These are phyloP conservation scores for Emmonsiellopsis sp. DNA, from an alignment of 2,329 filamentous ascomycete genomes.

Conservation along the genomic window DNA sequence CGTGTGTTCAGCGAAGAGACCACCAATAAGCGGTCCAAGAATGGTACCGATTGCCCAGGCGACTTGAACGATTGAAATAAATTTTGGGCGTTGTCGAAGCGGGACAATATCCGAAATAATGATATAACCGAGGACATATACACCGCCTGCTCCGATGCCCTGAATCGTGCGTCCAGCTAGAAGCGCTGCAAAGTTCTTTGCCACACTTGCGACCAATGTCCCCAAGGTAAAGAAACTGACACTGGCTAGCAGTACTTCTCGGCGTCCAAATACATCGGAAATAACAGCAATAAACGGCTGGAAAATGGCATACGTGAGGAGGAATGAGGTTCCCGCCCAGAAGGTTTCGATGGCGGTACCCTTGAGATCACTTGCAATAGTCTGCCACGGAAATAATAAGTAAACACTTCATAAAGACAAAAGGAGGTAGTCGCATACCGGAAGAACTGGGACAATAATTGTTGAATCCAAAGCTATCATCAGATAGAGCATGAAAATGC, in stretches of 20 bases:
- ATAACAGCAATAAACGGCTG: slow-evolving; percentile 45
- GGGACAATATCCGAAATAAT: slow-evolving; percentile 38
- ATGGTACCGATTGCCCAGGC: slow-evolving; percentile 35
- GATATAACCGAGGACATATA: slow-evolving; percentile 33
- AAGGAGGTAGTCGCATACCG: not conserved
- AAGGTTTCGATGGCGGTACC: slow-evolving; percentile 49
- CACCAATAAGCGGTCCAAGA: slow-evolving; percentile 12
- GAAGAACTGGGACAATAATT: slow-evolving; percentile 4
- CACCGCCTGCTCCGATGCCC: slow-evolving; percentile 38
- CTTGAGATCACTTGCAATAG: slow-evolving; percentile 39
- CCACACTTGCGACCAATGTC: slow-evolving; percentile 30
- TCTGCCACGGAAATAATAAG: slow-evolving; percentile 11
- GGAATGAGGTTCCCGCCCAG: slow-evolving; percentile 55
- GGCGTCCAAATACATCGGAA: slow-evolving; percentile 45
- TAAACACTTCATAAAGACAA: no score
- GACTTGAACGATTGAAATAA: slow-evolving; percentile 27
- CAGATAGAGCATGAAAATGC: slow-evolving; percentile 1
- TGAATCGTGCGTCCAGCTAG: slow-evolving; percentile 37
- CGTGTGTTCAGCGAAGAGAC: slow-evolving; percentile 10
- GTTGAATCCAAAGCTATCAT: slow-evolving; percentile 4
- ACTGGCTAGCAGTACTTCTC: slow-evolving; percentile 28
- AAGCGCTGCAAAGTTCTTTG: slow-evolving; percentile 35
- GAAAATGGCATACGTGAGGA: slow-evolving; percentile 26
- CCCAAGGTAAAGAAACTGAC: slow-evolving; percentile 37
- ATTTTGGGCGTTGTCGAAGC: slow-evolving; percentile 28